phyloP scores from a whole-genome alignment of 805 yeast species.

The Metschnikowia anglica region DNA sequence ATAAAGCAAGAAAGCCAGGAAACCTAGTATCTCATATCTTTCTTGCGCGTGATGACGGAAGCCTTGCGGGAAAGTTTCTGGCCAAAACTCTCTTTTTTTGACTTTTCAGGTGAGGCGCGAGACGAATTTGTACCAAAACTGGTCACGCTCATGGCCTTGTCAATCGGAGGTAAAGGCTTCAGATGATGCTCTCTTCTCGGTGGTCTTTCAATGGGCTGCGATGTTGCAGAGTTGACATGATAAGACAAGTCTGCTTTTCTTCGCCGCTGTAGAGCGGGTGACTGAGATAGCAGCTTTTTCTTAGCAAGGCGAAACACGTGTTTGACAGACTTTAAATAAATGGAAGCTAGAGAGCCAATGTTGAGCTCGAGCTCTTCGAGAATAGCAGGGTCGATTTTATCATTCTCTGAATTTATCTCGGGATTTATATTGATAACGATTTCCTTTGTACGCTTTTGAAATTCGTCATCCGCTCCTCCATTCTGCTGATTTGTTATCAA shows the following conservation, averaged over 20 bases:
- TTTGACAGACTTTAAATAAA: constrained; percentile 80
- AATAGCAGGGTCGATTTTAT: constrained; percentile 63
- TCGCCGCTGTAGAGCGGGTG: constrained; percentile 42
- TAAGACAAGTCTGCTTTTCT: constrained; percentile 11
- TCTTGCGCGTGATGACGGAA: constrained; percentile 27
- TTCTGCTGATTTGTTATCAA: constrained; percentile 46
- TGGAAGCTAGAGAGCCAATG: constrained; percentile 79
- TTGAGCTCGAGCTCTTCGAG: constrained; percentile 80
- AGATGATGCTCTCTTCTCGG: constrained; percentile 1
- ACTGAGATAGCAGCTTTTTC: constrained; percentile 46
- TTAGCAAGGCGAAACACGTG: constrained; percentile 72
- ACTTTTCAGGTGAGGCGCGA: constrained; percentile 5
- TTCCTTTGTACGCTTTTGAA: constrained; percentile 37
- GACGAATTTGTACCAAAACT: constrained; percentile 11
- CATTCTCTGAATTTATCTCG: constrained; percentile 61
- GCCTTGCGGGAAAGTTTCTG: constrained; percentile 37
- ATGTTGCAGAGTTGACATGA: constrained; percentile 14
- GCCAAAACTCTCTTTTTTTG: constrained; percentile 30
- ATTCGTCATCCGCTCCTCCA: constrained; percentile 38
- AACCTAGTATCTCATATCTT: constrained; percentile 12
- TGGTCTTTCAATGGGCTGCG: constrained; percentile 12
- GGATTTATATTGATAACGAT: constrained; percentile 67
- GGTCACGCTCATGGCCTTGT: constrained; percentile 10
- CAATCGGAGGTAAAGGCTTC: constrained; percentile 14
- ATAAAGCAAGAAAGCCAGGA: neutral